Evolutionary conservation across 257 asterid species (phyloP).

Genomic region (Nicotiana knightiana): DNA sequence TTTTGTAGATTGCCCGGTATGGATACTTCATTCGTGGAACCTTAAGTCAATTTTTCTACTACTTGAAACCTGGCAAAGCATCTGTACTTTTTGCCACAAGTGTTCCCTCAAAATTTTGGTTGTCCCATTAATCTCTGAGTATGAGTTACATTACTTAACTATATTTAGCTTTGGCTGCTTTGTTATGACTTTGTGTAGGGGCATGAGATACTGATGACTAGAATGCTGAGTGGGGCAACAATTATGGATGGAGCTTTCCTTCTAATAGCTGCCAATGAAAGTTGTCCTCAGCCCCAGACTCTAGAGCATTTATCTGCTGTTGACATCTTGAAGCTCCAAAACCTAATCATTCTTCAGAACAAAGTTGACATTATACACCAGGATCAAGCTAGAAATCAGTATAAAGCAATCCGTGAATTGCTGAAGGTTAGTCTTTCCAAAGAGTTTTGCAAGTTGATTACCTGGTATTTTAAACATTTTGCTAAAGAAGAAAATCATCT

Average conservation of each 20-base stretch:
- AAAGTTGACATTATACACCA: slow-evolving; percentile 94
- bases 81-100: neutral
- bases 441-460: neutral
- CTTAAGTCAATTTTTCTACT: neutral
- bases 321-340: slow-evolving; percentile 89
- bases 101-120: neutral
- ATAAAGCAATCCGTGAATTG: slow-evolving; percentile 82
- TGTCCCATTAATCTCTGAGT: neutral
- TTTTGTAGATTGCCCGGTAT: slow-evolving; percentile 95
- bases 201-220: slow-evolving; percentile 95
- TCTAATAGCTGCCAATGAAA: slow-evolving; percentile 86
- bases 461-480: neutral
- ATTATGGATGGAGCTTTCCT: slow-evolving; percentile 93
- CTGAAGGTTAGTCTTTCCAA: slow-evolving; percentile 46
- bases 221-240: slow-evolving; percentile 92
- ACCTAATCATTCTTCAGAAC: slow-evolving; percentile 83
- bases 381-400: slow-evolving; percentile 86
- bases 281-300: slow-evolving; percentile 95
- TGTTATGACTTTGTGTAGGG: slow-evolving; percentile 37
- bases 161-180: neutral
- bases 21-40: neutral
- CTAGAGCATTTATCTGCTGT: slow-evolving; percentile 88
- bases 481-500: neutral
- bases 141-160: neutral
- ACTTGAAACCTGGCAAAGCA: neutral